Percentiles rank a stretch among this genome's conserved stretches.
Conservation (phyloP, 1,139 yeast species). For the Magnusiomyces magnusii region DNA sequence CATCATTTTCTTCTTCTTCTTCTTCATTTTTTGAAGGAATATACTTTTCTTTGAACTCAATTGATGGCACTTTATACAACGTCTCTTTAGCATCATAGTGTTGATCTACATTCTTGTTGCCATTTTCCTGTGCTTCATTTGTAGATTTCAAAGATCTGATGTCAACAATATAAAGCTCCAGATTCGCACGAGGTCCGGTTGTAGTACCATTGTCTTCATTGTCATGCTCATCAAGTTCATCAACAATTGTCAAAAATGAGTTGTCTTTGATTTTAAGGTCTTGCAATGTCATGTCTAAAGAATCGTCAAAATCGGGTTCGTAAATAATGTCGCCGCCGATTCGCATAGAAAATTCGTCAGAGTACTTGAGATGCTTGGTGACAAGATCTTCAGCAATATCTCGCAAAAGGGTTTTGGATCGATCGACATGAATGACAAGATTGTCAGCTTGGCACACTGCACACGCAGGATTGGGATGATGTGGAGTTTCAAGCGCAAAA, state of each 20-base stretch:
- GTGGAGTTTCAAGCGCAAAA: slow-evolving; percentile 54
- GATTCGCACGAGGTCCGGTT: slow-evolving; percentile 39
- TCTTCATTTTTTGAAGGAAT: slow-evolving; percentile 15
- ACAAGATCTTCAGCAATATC: slow-evolving; percentile 42
- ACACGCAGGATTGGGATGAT: slow-evolving; percentile 59
- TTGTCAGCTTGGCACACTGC: slow-evolving; percentile 63
- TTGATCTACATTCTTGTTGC: too few species aligned
- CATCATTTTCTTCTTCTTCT: slow-evolving; percentile 13
- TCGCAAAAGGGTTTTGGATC: slow-evolving; percentile 32
- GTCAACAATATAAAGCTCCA: slow-evolving; percentile 53
- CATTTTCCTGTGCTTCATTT: slow-evolving; percentile 7
- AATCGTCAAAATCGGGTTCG: slow-evolving; percentile 87
- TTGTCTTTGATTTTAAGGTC: slow-evolving; percentile 56
- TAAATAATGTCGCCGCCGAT: slow-evolving; percentile 61
- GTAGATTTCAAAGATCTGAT: slow-evolving; percentile 8
- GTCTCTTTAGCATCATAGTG: background rate
- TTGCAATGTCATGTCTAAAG: slow-evolving; percentile 42
- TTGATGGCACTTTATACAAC: slow-evolving; percentile 24
- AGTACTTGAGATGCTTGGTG: slow-evolving; percentile 45
- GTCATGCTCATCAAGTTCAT: slow-evolving; percentile 56
- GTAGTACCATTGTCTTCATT: background rate
- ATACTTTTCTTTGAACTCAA: slow-evolving; percentile 32
- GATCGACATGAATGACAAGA: slow-evolving; percentile 40
- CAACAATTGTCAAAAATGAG: slow-evolving; percentile 59
- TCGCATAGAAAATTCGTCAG: slow-evolving; percentile 59